Conservation (phyloP, 1,284 basidiomycete species). For the Cutaneotrichosporon dermatis region DNA sequence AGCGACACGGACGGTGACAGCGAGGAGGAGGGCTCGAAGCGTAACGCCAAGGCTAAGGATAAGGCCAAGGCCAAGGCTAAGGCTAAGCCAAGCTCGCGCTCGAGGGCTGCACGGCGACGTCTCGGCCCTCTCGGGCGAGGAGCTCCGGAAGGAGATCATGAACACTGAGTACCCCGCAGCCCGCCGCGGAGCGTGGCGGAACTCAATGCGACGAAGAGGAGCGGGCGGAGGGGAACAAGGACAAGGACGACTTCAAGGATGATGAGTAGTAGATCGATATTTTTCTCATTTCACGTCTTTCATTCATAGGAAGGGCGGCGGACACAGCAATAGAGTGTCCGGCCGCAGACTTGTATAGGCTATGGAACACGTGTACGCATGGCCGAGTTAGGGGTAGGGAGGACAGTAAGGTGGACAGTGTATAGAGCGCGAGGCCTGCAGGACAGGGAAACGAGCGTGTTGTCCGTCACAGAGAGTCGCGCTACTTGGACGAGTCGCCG, state of each 20-base stretch:
- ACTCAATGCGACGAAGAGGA: neutral
- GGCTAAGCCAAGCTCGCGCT: neutral
- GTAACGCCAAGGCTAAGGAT: neutral
- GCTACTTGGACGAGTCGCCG: neutral
- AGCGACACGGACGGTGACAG: slow-evolving; percentile 61
- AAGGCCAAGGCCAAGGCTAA: neutral
- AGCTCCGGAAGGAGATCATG: slow-evolving; percentile 33
- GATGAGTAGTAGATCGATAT: no score
- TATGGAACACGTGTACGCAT: neutral
- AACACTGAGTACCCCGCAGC: slow-evolving; percentile 44
- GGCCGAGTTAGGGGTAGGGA: neutral
- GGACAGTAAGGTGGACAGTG: no score
- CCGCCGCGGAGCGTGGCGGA: slow-evolving; percentile 33
- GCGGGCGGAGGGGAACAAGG: neutral
- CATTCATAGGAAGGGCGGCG: no score
- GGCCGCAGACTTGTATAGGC: neutral
- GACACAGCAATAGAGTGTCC: neutral
- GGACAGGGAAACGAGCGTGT: no score
- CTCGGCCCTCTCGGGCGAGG: slow-evolving; percentile 13
- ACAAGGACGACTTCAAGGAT: neutral
- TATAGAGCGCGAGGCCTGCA: no score
- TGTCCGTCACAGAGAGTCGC: no score
- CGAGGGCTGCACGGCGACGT: neutral
- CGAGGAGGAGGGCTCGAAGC: neutral
- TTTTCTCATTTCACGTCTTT: no score